Percentiles rank a stretch among this genome's conserved stretches.
These are phyloP conservation scores for Saturnispora bothae DNA, from an alignment of 805 yeast genomes.

Conservation along the genomic window DNA sequence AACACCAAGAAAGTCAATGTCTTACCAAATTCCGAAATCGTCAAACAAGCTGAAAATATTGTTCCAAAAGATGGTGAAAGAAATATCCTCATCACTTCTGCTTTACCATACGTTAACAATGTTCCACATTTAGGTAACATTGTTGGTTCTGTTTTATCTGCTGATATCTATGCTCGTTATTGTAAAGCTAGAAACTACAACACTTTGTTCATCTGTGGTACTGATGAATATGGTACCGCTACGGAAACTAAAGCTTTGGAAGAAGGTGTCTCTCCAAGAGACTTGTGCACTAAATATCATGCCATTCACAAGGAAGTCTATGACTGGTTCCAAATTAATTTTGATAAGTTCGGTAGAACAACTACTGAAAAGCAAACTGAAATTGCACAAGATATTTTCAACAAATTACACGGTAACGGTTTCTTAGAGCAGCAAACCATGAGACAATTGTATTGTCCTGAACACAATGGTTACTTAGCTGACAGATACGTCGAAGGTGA, in stretches of 20 bases:
- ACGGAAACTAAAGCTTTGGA: constrained; percentile 97
- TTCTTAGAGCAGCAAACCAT: constrained; percentile 77
- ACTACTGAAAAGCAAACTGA: constrained; percentile 86
- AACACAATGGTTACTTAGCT: constrained; percentile 84
- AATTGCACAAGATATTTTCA: constrained; percentile 89
- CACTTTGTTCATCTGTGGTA: constrained; percentile 84
- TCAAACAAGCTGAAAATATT: constrained; percentile 28
- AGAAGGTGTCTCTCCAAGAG: constrained; percentile 79
- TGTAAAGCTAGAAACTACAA: constrained; percentile 83
- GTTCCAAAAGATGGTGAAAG: constrained; percentile 63
- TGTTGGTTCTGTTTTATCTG: constrained; percentile 87
- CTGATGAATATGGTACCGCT: constrained; percentile 99
- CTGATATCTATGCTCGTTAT: constrained; percentile 89
- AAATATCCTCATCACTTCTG: constrained; percentile 86
- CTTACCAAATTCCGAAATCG: constrained; percentile 13
- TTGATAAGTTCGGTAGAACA: constrained; percentile 94
- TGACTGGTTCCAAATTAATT: constrained; percentile 93
- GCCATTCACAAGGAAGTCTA: constrained; percentile 79
- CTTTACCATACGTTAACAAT: constrained; percentile 94
- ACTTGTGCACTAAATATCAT: constrained; percentile 86
- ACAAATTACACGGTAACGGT: constrained; percentile 64
- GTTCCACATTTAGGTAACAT: constrained; percentile 98
- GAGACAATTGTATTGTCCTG: constrained; percentile 85
- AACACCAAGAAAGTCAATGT: constrained; percentile 31
- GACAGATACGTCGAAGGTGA: constrained; percentile 96